Evolutionary conservation across 2,329 filamentous ascomycete species (phyloP).

Genomic region (Xylariaceae sp.): DNA sequence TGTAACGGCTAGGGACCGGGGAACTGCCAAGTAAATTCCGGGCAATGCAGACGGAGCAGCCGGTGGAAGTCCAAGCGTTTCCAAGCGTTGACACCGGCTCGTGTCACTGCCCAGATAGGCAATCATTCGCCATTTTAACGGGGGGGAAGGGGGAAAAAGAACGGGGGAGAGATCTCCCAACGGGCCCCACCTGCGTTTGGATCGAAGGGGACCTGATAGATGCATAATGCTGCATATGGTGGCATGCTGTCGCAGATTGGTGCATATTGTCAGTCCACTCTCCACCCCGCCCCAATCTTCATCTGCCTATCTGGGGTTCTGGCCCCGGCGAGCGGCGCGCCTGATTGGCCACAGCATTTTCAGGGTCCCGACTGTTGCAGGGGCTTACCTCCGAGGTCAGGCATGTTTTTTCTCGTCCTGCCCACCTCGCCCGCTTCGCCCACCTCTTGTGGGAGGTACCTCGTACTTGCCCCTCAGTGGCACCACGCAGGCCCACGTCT

Average conservation of each 20-base stretch:
- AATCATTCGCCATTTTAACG: not conserved
- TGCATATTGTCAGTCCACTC: not conserved
- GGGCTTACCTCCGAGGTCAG: not conserved
- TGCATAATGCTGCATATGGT: not conserved
- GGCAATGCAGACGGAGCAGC: not conserved
- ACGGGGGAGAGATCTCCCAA: not conserved
- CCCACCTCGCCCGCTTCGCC: too few relatives aligned
- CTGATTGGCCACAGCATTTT: not conserved
- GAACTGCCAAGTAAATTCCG: not conserved
- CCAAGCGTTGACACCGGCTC: not conserved
- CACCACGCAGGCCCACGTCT: constrained; percentile 9
- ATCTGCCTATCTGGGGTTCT: not conserved
- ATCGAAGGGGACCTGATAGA: not conserved
- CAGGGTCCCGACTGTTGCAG: not conserved
- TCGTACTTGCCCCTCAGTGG: constrained; percentile 13
- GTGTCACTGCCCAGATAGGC: not conserved
- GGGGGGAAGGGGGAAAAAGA: too few relatives aligned
- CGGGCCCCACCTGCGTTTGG: not conserved
- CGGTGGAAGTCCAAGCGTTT: not conserved
- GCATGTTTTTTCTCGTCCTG: constrained; percentile 6
- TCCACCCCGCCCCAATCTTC: not conserved
- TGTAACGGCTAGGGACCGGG: not conserved
- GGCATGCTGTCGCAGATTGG: too few relatives aligned
- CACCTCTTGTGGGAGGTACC: too few relatives aligned
- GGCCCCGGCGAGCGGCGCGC: not conserved